Evolutionary conservation across 176 grass and related monocot genomes (phyloP), one percentile per base, ranked within the genome.

Genomic region (Paspalum vaginatum): DNA sequence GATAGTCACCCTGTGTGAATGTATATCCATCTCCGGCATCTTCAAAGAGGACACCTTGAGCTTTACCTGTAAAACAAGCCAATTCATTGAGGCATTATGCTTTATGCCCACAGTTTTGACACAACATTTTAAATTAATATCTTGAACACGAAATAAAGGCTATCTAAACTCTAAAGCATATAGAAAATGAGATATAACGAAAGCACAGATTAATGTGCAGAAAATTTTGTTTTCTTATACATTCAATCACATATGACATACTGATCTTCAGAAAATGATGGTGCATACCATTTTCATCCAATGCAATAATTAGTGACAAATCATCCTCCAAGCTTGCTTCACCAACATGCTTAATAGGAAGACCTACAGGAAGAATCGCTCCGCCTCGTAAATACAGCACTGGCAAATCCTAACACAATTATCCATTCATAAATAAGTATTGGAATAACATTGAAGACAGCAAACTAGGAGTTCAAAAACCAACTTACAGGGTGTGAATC

Each of bases 401-500:
- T 5, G 95, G 95, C 18, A 98, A 61, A 88, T 98, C 95, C 95
- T 98, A 81, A 39, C 39, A 78, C 78, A 44, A 75, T 69, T 56
- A 72, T 72, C 64, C 17, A 56, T 67, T 67, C 43, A 46, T 54
- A 80, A 54, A 57, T 54, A 58, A 61, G 55, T 57, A 11, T 65
- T 11, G 40, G 18, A 53, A 55, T 27, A 60, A 2, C 16, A 82
- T 65, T 46, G 25, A 62, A 54, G n/a, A 53, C 5, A 65, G 40
- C 17, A 82, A 69, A 84, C 75, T 48, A 74, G 43, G 42, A 66
- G 49, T 78, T 63, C 58, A 68, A 17, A 42, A 75, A 55, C 82
- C 20, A 85, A 89, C 92, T 87, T 93, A 98, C 92, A 76, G 86
- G 95, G 51, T 95, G 92, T 54, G 90, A 91, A 92, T 98, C 95